Base-by-base conservation (phyloP, 176 grass and related monocot species). In the Carex parvula region DNA sequence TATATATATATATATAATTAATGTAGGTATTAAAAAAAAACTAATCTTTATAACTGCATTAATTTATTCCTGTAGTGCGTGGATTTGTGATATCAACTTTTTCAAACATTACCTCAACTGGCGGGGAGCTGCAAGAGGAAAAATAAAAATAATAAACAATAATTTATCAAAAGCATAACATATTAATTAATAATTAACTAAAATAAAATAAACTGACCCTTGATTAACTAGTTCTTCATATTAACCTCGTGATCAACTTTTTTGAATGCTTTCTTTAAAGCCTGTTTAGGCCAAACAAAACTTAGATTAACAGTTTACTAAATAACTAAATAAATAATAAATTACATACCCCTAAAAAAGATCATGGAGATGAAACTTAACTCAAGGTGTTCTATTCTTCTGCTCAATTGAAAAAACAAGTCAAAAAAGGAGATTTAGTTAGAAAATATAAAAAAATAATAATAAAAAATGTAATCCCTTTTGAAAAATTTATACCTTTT, bases 231-330 rank as follows among this genome's bases (percentile, higher is more conserved):
- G 58, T 66, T 64, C 18, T 3, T 52, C 1, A 82, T 46, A 52
- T 82, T 30, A 15, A 82, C 16, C 22, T 15, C 35, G 7, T 82
- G 79, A n/a, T 82, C 58, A 14, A 44, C 61, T 8, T 64, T 64
- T 66, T 64, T 82, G 11, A 82, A 82, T 64, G 79, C 50, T 64
- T 82, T 82, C 59, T 24, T 66, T 39, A 82, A 82, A 15, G 60
- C 79, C 79, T 82, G 11, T 82, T 66, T 82, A 82, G 35, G 16
- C 46, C 13, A 2, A 63, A 46, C 21, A 82, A 50, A 39, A 63
- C 5, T 10, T 82, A 24, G 5, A 63, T 6, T 26, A 81, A 30
- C 14, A 65, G 35, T 15, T 41, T 30, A 55, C 1, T 2, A 35
- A 39, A 39, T 0, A 39, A 39, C 4, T 39, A 39, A 22, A 30